Conservation (phyloP, 805 yeast genomes). For the Wickerhamiella galacta region DNA sequence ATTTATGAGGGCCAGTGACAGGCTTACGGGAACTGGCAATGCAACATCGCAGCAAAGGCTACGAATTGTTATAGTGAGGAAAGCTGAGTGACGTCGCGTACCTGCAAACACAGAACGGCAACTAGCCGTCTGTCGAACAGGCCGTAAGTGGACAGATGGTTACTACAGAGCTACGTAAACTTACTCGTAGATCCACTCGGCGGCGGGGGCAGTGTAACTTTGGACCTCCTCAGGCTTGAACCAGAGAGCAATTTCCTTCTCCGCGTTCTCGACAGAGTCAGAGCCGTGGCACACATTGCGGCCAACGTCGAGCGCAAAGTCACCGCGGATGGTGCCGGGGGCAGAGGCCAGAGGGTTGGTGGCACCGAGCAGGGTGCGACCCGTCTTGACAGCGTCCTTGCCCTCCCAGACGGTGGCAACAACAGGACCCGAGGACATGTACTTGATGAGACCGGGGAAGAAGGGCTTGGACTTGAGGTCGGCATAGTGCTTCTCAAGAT, state of each 20-base stretch:
- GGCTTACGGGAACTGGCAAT: too few species aligned
- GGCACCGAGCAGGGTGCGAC: constrained; percentile 95
- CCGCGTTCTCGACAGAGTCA: constrained; percentile 95
- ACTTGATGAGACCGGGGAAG: constrained; percentile 89
- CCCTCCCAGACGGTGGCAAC: constrained; percentile 99
- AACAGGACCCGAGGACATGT: constrained; percentile 98
- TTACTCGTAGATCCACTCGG: constrained; percentile 91
- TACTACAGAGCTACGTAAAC: too few species aligned
- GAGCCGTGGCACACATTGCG: constrained; percentile 99
- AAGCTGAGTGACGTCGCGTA: too few species aligned
- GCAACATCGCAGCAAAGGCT: too few species aligned
- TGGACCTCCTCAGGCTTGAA: constrained; percentile 93
- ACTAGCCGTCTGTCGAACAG: too few species aligned
- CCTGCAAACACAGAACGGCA: too few species aligned
- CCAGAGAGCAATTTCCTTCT: constrained; percentile 93
- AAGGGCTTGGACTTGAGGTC: constrained; percentile 94
- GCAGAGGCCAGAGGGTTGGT: constrained; percentile 95
- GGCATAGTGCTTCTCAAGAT: constrained; percentile 85
- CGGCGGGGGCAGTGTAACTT: constrained; percentile 73
- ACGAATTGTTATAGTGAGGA: too few species aligned
- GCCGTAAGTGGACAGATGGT: too few species aligned
- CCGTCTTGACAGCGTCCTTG: constrained; percentile 97
- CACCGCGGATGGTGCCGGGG: constrained; percentile 99
- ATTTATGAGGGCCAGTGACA: too few species aligned
- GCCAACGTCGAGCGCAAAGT: constrained; percentile 93